These are phyloP conservation scores for Scedosporium dehoogii DNA, from an alignment of 2,329 filamentous ascomycete species.

Conservation along the genomic window DNA sequence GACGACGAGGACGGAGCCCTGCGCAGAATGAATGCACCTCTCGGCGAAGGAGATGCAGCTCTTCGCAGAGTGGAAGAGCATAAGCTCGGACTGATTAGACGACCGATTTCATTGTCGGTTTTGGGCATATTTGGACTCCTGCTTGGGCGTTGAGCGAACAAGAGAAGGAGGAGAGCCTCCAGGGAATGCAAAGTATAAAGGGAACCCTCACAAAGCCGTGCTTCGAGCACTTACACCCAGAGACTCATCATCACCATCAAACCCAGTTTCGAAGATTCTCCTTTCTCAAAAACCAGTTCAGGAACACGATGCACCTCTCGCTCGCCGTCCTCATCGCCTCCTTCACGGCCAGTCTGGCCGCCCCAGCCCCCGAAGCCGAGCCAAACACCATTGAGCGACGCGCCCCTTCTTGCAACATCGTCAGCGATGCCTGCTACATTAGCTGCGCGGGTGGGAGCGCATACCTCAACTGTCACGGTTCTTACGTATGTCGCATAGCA, in stretches of 20 bases:
- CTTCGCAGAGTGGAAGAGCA: background rate
- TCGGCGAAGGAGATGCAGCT: background rate
- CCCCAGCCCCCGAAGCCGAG: slow-evolving; percentile 15
- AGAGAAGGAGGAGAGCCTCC: background rate
- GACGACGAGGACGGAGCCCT: background rate
- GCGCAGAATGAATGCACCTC: background rate
- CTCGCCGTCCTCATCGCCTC: slow-evolving; percentile 15
- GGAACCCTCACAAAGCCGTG: background rate
- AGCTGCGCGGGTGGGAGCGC: background rate
- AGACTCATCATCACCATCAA: no score
- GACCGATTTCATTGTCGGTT: background rate
- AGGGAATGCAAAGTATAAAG: no score
- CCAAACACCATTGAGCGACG: background rate
- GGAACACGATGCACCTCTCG: slow-evolving; percentile 20
- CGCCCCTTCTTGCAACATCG: slow-evolving; percentile 1
- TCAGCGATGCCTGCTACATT: slow-evolving; percentile 1
- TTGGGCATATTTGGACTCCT: background rate
- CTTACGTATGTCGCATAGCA: background rate
- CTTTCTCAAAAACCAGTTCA: background rate
- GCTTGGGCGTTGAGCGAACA: background rate
- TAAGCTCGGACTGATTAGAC: background rate
- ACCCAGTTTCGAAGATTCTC: no score
- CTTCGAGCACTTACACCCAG: background rate
- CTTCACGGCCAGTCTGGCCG: slow-evolving; percentile 15
- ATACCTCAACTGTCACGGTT: background rate